Evolutionary conservation across 2,329 filamentous ascomycete species (phyloP).

Genomic region (Beauveria sp.): DNA sequence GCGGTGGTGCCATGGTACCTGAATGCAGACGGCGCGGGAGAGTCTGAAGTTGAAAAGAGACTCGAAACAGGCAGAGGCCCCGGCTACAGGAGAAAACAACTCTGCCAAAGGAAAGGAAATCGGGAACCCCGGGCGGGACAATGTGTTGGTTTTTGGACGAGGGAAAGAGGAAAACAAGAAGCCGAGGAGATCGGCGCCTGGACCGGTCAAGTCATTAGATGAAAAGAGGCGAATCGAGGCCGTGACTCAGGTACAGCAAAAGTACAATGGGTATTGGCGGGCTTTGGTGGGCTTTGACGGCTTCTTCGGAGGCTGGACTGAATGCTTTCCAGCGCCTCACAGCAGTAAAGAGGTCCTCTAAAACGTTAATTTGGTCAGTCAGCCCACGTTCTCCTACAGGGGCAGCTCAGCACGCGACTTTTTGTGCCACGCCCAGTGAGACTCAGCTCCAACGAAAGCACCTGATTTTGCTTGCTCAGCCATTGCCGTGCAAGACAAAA

Average conservation of each 20-base stretch:
- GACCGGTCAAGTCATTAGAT: background rate
- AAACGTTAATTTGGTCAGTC: too few relatives aligned
- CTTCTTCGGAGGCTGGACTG: background rate
- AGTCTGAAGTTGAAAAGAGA: background rate
- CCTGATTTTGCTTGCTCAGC: background rate
- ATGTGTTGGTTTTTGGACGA: background rate
- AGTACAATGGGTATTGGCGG: background rate
- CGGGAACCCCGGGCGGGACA: background rate
- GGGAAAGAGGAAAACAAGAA: background rate
- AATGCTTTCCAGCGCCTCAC: too few relatives aligned
- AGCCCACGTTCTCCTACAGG: background rate
- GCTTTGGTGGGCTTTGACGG: background rate
- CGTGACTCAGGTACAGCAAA: background rate
- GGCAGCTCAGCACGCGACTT: conserved; percentile 3
- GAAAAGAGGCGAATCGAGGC: background rate
- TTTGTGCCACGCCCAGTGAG: background rate
- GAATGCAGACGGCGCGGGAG: background rate
- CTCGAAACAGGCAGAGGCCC: background rate
- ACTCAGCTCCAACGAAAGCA: background rate
- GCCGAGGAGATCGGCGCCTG: background rate
- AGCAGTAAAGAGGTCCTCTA: too few relatives aligned
- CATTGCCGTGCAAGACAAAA: background rate
- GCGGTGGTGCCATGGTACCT: conserved; percentile 29
- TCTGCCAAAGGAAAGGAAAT: background rate
- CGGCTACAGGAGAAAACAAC: background rate